Evolutionary conservation across 73 alveolate genomes (phyloP).

Genomic region (Tetrahymena elliotti): DNA sequence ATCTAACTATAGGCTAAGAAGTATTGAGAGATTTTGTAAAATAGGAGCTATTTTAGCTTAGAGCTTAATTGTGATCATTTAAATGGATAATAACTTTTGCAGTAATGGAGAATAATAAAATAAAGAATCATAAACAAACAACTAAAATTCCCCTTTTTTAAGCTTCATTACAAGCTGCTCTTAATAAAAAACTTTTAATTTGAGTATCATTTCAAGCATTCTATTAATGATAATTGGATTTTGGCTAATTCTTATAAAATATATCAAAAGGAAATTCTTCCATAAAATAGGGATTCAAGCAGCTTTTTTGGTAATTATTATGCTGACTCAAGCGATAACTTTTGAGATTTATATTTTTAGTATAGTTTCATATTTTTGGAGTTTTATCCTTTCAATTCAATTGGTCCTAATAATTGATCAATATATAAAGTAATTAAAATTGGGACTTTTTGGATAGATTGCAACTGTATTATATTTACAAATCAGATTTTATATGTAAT

Average conservation of each 20-base stretch:
- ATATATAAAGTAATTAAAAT: background rate
- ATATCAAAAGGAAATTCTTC: background rate
- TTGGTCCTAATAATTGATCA: background rate
- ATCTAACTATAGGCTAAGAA: background rate
- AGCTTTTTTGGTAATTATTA: background rate
- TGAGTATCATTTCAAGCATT: background rate
- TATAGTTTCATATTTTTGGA: background rate
- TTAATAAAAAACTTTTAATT: background rate
- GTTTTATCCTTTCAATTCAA: background rate
- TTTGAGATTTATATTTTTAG: background rate
- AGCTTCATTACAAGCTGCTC: background rate
- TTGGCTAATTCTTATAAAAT: background rate
- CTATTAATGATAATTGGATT: background rate
- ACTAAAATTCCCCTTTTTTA: background rate
- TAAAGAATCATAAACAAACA: background rate
- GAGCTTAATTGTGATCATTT: background rate
- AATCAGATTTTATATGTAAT: background rate
- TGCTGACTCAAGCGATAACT: background rate
- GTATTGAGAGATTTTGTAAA: background rate
- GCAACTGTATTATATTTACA: background rate
- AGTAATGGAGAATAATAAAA: background rate
- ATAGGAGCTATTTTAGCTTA: background rate
- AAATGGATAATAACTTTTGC: background rate
- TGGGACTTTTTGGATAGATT: background rate
- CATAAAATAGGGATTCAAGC: background rate